Percentiles rank a stretch among this genome's conserved stretches.
Conservation (phyloP, 768 basidiomycete genomes). For the Russula vinacea region DNA sequence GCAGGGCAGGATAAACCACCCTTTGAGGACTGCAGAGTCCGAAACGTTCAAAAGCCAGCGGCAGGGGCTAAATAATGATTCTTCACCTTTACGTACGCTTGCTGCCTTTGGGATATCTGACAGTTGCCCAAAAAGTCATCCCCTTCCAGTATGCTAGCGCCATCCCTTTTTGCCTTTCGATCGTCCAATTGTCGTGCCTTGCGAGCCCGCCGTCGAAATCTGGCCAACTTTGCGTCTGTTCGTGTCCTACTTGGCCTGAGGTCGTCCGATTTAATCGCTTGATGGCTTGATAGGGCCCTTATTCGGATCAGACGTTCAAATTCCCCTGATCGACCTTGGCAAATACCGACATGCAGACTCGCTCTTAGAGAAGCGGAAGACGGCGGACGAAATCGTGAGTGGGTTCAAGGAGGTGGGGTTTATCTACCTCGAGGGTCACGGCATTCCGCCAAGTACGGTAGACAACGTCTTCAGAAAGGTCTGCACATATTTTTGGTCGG, state of each 20-base stretch:
- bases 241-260: neutral
- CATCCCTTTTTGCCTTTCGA: neutral
- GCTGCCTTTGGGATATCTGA: too few relatives aligned
- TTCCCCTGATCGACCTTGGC: conserved; percentile 73
- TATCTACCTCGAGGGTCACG: conserved; percentile 72
- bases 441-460: conserved; percentile 59
- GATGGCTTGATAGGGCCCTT: conserved; percentile 35
- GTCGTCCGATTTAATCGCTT: neutral
- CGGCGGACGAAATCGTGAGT: conserved; percentile 65
- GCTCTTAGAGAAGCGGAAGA: conserved; percentile 52
- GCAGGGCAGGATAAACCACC: too few relatives aligned
- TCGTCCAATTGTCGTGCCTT: conserved; percentile 8
- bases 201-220: neutral
- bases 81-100: too few relatives aligned
- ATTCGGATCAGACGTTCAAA: conserved; percentile 44
- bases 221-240: conserved; percentile 7
- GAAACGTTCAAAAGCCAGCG: too few relatives aligned
- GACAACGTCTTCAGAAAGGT: conserved; percentile 66
- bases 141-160: too few relatives aligned
- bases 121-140: too few relatives aligned
- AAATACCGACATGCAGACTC: conserved; percentile 56
- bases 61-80: too few relatives aligned
- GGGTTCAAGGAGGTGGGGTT: conserved; percentile 83
- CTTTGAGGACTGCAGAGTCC: too few relatives aligned
- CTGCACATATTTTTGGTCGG: neutral